Percentiles rank a stretch among this genome's conserved stretches.
These are phyloP conservation scores for Chenopodium quinoa DNA, from an alignment of 148 eudicot genomes.

Conservation along the genomic window DNA sequence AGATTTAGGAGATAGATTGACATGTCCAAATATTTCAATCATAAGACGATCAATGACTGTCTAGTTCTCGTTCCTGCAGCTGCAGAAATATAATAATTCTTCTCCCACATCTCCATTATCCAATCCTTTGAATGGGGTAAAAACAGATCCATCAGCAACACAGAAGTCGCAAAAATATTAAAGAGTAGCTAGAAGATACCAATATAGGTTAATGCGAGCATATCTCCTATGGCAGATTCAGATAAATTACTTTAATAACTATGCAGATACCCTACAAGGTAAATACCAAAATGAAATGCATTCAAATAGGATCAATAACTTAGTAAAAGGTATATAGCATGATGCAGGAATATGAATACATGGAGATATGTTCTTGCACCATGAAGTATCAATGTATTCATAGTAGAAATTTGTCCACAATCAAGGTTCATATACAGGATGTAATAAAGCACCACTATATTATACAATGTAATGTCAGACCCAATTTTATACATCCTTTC, in stretches of 20 bases:
- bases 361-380: background rate
- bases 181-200: background rate
- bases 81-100: constrained; percentile 77
- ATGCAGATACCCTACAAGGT: background rate
- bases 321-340: background rate
- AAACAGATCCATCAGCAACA: background rate
- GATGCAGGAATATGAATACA: background rate
- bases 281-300: background rate
- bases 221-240: background rate
- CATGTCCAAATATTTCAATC: background rate
- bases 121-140: constrained; percentile 53
- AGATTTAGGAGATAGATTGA: background rate
- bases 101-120: constrained; percentile 96
- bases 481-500: background rate
- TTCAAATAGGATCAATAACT: background rate
- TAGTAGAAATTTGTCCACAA: background rate
- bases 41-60: constrained; percentile 59
- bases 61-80: constrained; percentile 79
- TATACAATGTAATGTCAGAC: background rate
- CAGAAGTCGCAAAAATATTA: no score
- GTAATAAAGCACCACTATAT: background rate
- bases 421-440: background rate
- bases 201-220: no score
- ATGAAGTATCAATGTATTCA: background rate
- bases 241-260: background rate